phyloP scores from a whole-genome alignment of 345 rosid species.

The Ailanthus altissimus region DNA sequence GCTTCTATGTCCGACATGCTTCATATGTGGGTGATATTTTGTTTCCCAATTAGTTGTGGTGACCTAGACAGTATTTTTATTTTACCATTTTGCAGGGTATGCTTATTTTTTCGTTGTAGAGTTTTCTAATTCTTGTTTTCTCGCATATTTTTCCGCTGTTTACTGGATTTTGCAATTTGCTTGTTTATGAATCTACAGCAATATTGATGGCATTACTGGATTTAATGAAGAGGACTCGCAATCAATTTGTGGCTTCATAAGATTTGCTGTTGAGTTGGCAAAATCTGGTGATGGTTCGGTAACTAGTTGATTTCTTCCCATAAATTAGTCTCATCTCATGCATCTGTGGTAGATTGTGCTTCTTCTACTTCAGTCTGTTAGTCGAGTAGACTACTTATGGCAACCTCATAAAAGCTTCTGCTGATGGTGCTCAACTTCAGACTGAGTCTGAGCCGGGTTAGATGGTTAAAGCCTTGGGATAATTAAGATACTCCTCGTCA shows the following conservation, averaged over 20 bases:
- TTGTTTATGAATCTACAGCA: constrained; percentile 40
- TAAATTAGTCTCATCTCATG: neutral
- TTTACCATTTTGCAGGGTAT: too few species aligned
- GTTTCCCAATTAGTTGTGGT: neutral
- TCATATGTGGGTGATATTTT: too few species aligned
- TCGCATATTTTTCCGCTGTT: neutral
- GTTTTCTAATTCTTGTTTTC: neutral
- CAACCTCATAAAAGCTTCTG: neutral
- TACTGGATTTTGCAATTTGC: neutral
- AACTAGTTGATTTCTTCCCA: constrained; percentile 20
- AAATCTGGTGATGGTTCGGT: constrained; percentile 57
- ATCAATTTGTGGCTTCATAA: constrained; percentile 60
- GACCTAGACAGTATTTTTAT: neutral
- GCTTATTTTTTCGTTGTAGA: neutral
- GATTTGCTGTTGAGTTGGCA: constrained; percentile 56
- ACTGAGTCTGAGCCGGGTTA: neutral
- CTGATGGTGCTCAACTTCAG: neutral
- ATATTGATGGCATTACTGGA: constrained; percentile 77
- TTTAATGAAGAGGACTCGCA: constrained; percentile 63
- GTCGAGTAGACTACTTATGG: constrained; percentile 1
- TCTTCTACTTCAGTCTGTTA: neutral
- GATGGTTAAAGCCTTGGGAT: neutral
- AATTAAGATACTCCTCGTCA: neutral
- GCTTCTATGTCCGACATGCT: too few species aligned
- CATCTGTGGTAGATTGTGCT: neutral